A percentile compares a stretch with the other conserved stretches of the same genome.
Conservation (phyloP, 192 early-diverging fungal species). For the Podochytrium sp. region DNA sequence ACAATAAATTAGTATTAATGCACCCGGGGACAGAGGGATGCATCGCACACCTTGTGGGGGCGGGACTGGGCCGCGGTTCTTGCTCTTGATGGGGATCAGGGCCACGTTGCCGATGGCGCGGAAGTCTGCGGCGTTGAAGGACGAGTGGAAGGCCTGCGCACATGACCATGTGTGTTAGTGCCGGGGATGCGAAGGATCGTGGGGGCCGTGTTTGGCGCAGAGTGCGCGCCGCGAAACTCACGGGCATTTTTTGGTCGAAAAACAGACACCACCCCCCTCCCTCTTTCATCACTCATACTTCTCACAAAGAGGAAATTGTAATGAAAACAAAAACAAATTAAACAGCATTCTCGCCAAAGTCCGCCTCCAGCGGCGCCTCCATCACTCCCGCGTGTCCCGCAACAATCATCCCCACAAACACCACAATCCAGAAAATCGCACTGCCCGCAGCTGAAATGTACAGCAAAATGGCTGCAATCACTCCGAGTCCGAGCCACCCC, state of each 20-base stretch:
- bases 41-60: constrained; percentile 60
- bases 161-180: neutral
- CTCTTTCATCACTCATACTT: neutral
- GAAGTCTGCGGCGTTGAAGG: constrained; percentile 67
- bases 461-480: constrained; percentile 36
- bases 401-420: constrained; percentile 35
- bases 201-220: neutral
- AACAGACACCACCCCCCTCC: neutral
- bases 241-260: neutral
- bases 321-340: constrained; percentile 19
- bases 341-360: constrained; percentile 29
- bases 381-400: constrained; percentile 47
- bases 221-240: neutral
- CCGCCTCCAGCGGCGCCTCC: constrained; percentile 52
- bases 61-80: constrained; percentile 83
- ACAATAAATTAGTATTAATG: constrained; percentile 3
- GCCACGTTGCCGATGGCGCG: constrained; percentile 82
- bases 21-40: neutral
- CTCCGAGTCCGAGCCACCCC: constrained; percentile 43
- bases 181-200: neutral
- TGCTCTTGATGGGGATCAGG: constrained; percentile 88
- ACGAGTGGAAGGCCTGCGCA: constrained; percentile 84
- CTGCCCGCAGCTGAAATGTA: constrained; percentile 39
- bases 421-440: constrained; percentile 47
- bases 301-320: neutral